Percentiles rank a stretch among this genome's conserved stretches.
phyloP scores from a whole-genome alignment of 2,329 filamentous ascomycete genomes.

The Trichoderma aggressivum region DNA sequence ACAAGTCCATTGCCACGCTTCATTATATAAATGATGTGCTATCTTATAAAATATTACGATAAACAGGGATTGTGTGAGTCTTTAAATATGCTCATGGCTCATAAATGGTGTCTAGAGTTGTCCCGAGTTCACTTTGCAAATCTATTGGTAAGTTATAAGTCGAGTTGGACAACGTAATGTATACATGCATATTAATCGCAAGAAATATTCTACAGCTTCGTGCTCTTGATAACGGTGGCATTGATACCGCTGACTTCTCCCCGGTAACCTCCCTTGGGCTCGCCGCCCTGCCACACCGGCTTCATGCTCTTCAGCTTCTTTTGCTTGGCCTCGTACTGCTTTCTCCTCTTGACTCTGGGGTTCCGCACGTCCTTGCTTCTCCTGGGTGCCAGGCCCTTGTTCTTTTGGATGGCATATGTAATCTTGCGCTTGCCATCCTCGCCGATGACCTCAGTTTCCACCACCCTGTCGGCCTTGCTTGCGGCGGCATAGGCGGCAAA shows the following conservation, averaged over 20 bases:
- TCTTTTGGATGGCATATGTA: constrained; percentile 92
- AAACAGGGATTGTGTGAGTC: neutral
- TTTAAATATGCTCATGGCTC: no score
- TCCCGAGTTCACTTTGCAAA: neutral
- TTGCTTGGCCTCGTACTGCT: constrained; percentile 93
- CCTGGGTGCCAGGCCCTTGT: constrained; percentile 87
- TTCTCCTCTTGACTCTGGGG: constrained; percentile 95
- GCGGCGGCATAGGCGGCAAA: constrained; percentile 57
- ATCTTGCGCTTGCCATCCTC: constrained; percentile 89
- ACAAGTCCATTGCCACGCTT: neutral
- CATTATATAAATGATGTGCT: neutral
- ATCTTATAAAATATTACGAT: neutral
- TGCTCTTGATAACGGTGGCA: constrained; percentile 85
- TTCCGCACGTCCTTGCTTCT: constrained; percentile 94
- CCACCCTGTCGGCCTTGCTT: constrained; percentile 59
- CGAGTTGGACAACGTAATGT: neutral
- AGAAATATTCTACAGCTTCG: constrained; percentile 68
- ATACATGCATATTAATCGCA: constrained; percentile 1
- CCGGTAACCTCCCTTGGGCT: constrained; percentile 79
- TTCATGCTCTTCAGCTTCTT: constrained; percentile 92
- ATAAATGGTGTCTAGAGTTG: neutral
- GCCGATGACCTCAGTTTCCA: constrained; percentile 67
- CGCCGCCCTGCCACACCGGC: constrained; percentile 79
- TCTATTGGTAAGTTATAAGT: neutral
- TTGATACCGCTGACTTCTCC: constrained; percentile 97